Evolutionary conservation across 176 grass and related monocot genomes (phyloP).

Genomic region (Melocanna baccifera): DNA sequence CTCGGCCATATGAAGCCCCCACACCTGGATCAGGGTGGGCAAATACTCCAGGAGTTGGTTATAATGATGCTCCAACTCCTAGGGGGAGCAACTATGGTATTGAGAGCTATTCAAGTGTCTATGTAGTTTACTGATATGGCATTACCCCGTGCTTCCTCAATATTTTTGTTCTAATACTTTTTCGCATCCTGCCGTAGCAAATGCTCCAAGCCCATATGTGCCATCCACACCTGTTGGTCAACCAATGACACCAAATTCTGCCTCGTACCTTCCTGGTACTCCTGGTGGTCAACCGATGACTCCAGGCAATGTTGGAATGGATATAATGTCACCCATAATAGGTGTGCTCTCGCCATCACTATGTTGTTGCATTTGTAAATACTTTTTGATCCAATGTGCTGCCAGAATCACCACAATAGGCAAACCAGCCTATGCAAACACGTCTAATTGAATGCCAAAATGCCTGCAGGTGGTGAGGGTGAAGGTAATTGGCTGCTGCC

Average conservation of each 20-base stretch:
- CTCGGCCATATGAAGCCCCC: slow-evolving; percentile 90
- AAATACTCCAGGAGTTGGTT: slow-evolving; percentile 88
- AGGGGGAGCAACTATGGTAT: slow-evolving; percentile 91
- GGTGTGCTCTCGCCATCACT: slow-evolving; percentile 35
- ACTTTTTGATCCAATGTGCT: neutral
- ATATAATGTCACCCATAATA: slow-evolving; percentile 92
- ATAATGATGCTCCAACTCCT: slow-evolving; percentile 77
- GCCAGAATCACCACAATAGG: neutral
- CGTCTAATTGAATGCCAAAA: slow-evolving; percentile 12
- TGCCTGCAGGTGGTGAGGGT: slow-evolving; percentile 68
- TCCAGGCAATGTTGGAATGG: slow-evolving; percentile 94
- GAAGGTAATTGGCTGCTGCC: slow-evolving; percentile 68
- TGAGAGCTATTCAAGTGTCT: slow-evolving; percentile 18
- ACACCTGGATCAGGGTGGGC: slow-evolving; percentile 98
- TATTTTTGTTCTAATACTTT: slow-evolving; percentile 18
- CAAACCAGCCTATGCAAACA: neutral
- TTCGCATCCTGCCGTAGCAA: slow-evolving; percentile 47
- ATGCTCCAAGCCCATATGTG: slow-evolving; percentile 88
- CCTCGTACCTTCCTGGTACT: slow-evolving; percentile 90
- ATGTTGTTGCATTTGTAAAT: slow-evolving; percentile 3
- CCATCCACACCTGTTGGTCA: slow-evolving; percentile 92
- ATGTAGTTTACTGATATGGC: neutral
- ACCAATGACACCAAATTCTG: slow-evolving; percentile 93
- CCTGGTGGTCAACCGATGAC: slow-evolving; percentile 98
- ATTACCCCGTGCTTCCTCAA: neutral